These are phyloP conservation scores for Penicillium digitatum DNA, from an alignment of 2,329 filamentous ascomycete species.

Conservation along the genomic window DNA sequence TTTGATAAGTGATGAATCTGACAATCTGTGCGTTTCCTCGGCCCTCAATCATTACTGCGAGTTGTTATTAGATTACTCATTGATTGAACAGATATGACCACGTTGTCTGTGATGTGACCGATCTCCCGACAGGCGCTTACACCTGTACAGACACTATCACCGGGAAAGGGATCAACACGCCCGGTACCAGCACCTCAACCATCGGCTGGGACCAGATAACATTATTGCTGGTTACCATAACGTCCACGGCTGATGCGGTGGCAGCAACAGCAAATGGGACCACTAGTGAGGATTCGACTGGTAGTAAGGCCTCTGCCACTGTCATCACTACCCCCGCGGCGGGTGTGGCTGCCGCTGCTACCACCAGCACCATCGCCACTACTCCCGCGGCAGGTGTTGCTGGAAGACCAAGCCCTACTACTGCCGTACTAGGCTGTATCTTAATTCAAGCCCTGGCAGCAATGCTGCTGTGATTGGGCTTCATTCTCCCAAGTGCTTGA, in stretches of 20 bases:
- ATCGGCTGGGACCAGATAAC: slow-evolving; percentile 7
- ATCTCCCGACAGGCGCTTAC: slow-evolving; percentile 17
- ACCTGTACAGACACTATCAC: slow-evolving; percentile 18
- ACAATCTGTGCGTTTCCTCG: slow-evolving; percentile 8
- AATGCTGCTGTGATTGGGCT: not conserved
- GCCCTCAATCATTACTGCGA: not conserved
- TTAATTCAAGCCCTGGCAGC: not conserved
- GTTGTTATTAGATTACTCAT: not conserved
- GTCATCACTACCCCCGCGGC: not conserved
- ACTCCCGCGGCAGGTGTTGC: not conserved
- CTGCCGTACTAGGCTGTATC: not conserved
- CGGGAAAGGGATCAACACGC: slow-evolving; percentile 15
- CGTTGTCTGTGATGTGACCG: slow-evolving; percentile 17
- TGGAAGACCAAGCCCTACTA: not conserved
- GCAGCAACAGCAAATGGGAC: not conserved
- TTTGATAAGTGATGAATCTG: slow-evolving; percentile 5
- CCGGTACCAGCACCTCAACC: slow-evolving; percentile 11
- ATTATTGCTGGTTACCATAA: slow-evolving; percentile 23
- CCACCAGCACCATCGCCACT: not conserved
- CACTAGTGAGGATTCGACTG: not conserved
- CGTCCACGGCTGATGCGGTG: slow-evolving; percentile 10
- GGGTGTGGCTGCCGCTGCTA: not conserved
- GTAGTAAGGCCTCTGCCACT: not conserved
- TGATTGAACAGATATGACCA: slow-evolving; percentile 10
- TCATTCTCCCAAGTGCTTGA: not conserved